Evolutionary conservation across 2,329 filamentous ascomycete genomes (phyloP), one percentile per base, ranked within the genome.

Genomic region (Aspergillus tubingensis): DNA sequence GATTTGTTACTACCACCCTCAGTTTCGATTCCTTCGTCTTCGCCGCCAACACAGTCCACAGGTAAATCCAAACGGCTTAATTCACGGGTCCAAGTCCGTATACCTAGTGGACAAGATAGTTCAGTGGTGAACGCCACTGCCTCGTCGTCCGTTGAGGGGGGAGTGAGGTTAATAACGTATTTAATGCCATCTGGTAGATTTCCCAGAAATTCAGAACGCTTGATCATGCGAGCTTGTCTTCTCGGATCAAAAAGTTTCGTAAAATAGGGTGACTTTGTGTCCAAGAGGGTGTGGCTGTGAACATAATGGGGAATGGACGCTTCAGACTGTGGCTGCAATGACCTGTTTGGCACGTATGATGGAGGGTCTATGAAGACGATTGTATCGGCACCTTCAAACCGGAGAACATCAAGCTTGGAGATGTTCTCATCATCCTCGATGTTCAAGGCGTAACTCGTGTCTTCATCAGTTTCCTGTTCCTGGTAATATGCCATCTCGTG

Each of bases 111-210:
- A 56, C 88, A 82, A 11, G 82, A 88, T 11, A 89, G 68, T 59
- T 86, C 82, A 0, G 84, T 84, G 59, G 87, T 79, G 60, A 85
- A 78, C 23, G 85, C 82, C 1, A 88, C 83, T 8, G 86, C 81
- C 11, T 88, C 87, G 2, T 89, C 86, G 1, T 86, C 88, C 68
- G 88, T 83, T 0, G 74, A 74, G 0, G 84, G 81, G 0, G 87
- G 88, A 0, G 86, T 89, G 11, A 90, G 77, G 65, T 91, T 87
- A 38, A 91, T 67, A 17, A 89, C 75, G 64, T 84, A 89, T 59
- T 81, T 81, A 67, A 89, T 74, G 0, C 80, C 82, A 2, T 73
- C 65, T 0, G 70, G 73, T 5, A 76, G 68, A 13, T 58, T 62
- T 8, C 68, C 65, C 19, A 53, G 43, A 39, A 69, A 67, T 3